Evolutionary conservation across 352 stramenopile genomes (phyloP), one percentile per base, ranked within the genome.

Genomic region (Bremia lactucae): DNA sequence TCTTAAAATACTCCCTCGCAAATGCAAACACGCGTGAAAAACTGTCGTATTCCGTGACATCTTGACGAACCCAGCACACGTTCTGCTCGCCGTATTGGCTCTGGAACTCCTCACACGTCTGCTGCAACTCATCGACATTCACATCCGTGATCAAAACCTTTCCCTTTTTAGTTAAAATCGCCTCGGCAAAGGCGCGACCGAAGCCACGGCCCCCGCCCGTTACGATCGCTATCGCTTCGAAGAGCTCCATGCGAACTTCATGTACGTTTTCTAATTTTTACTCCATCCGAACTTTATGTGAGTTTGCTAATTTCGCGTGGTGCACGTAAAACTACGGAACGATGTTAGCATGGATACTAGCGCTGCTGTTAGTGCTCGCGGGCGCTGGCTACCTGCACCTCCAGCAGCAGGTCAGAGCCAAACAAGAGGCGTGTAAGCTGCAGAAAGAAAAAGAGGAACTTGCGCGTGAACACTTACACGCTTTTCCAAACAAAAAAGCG

Each of bases 221-320:
- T 39, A 90, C 61, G 44, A 90, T 83, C 13, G 59, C 72, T 34
- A 82, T 62, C 31, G 58, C 56, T 10, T 87, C 48, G 38, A 58
- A 58, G 37, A 80, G 56, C 49, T 88, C 62, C 75, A 90, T 90
- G n/a, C n/a, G n/a, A n/a, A n/a, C n/a, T n/a, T n/a, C n/a, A n/a
- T n/a, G n/a, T n/a, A n/a, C n/a, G n/a, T n/a, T n/a, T n/a, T n/a
- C n/a, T n/a, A n/a, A n/a, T n/a, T n/a, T n/a, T n/a, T n/a, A n/a
- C n/a, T n/a, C n/a, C n/a, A n/a, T n/a, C n/a, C n/a, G n/a, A n/a
- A n/a, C n/a, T n/a, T n/a, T n/a, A n/a, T n/a, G n/a, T n/a, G n/a
- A n/a, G n/a, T n/a, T n/a, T n/a, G n/a, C n/a, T n/a, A n/a, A n/a
- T n/a, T n/a, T n/a, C n/a, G n/a, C n/a, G n/a, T n/a, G n/a, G n/a